Evolutionary conservation across 106 monocot genomes (phyloP), one percentile per base, ranked within the genome.

Genomic region (Amphibolis antarctica): DNA sequence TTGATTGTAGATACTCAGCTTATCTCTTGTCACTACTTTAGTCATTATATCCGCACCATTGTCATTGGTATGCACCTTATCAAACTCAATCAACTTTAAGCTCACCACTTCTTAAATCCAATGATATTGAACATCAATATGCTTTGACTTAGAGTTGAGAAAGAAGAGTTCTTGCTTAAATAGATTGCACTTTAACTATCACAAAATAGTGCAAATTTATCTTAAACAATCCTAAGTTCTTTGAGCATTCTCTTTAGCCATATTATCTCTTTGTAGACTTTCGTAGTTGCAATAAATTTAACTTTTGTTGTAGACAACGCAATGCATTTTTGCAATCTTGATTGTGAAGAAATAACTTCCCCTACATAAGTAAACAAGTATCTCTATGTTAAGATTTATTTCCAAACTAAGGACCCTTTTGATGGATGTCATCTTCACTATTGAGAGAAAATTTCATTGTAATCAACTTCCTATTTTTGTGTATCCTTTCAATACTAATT

Each of bases 101-200:
- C 44, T 12, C 0, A 43, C 9, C 1, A 62, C 42, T 9, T 62
- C 62, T 44, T 31, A 44, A 10, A 62, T 42, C 43, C 29, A 62
- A 13, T 62, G 44, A 43, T 62, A 62, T 1, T 9, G 6, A 42
- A 62, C 62, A 62, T 62, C 36, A 43, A 62, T 29, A 62, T 62
- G 62, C 44, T 62, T 62, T 17, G 62, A 3, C 19, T 10, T 6
- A 9, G 62, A 19, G 17, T 62, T 42, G 20, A 20, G 20, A 20
- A 45, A 42, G 24, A 22, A 9, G 42, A 23, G 44, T 62, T 62
- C 44, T 44, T 62, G 14, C 28, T 23, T 21, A 62, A 45, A 1
- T 62, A 20, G 11, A 62, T 44, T 42, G 44, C 23, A 12, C 62
- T 62, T 29, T 62, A 44, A 21, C 43, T 44, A 43, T 62, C 62